Conservation (phyloP, 1,139 yeast genomes). For the Yamadazyma aaseri region DNA sequence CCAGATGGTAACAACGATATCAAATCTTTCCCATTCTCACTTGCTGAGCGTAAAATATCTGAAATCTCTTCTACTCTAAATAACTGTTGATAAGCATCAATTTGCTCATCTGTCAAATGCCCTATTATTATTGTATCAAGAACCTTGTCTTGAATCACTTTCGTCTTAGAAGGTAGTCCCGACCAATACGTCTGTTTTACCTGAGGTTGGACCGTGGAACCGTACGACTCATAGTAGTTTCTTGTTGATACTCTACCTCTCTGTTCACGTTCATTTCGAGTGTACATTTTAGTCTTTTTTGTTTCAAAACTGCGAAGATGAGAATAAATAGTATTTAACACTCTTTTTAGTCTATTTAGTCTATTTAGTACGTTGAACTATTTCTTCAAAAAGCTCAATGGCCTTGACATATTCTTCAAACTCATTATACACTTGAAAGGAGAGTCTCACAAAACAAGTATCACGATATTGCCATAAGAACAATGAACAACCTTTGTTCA, state of each 20-base stretch:
- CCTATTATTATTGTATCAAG: constrained; percentile 46
- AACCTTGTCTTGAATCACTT: constrained; percentile 27
- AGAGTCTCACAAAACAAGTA: constrained; percentile 48
- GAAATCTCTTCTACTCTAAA: constrained; percentile 79
- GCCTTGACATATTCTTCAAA: constrained; percentile 51
- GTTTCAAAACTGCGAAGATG: constrained; percentile 13
- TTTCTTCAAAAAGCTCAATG: constrained; percentile 24
- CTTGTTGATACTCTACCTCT: constrained; percentile 9
- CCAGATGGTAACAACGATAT: constrained; percentile 39
- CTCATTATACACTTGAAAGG: constrained; percentile 61
- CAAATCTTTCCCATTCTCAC: constrained; percentile 48
- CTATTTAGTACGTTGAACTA: not conserved
- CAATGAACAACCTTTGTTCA: not conserved
- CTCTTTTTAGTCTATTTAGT: too few relatives aligned
- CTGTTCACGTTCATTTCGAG: constrained; percentile 5
- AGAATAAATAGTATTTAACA: too few relatives aligned
- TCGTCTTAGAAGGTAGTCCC: constrained; percentile 36
- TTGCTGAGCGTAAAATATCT: constrained; percentile 42
- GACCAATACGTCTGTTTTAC: constrained; percentile 39
- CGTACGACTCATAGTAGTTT: constrained; percentile 6
- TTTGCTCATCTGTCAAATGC: constrained; percentile 78
- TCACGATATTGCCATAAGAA: constrained; percentile 31
- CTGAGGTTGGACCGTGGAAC: constrained; percentile 1
- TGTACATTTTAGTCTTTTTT: constrained; percentile 8
- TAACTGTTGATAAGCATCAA: constrained; percentile 73